Conservation (phyloP, 2,329 filamentous ascomycete genomes). For the Aspergillus ruber region DNA sequence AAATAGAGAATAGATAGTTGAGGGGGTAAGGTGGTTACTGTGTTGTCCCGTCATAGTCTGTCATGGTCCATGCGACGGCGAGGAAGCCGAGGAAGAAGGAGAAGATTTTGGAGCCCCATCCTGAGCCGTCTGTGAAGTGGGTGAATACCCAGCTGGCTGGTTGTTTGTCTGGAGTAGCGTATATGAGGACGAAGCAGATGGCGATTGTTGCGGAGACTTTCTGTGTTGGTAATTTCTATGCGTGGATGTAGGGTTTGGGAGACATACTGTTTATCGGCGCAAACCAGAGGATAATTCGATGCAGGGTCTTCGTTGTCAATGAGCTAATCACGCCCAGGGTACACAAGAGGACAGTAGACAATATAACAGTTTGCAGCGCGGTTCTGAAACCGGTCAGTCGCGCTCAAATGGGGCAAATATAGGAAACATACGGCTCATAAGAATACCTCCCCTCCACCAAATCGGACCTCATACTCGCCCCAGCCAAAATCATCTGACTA, state of each 20-base stretch:
- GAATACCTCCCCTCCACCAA: constrained; percentile 46
- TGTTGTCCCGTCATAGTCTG: constrained; percentile 61
- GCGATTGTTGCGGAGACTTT: constrained; percentile 52
- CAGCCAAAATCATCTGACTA: constrained; percentile 58
- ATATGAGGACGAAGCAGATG: constrained; percentile 54
- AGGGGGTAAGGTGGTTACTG: constrained; percentile 40
- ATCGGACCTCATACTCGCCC: constrained; percentile 55
- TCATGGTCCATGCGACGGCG: constrained; percentile 52
- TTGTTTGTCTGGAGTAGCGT: constrained; percentile 55
- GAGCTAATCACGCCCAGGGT: constrained; percentile 57
- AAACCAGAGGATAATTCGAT: constrained; percentile 58
- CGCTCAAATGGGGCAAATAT: not conserved
- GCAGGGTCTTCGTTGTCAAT: constrained; percentile 53
- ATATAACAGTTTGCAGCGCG: constrained; percentile 52
- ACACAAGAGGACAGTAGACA: constrained; percentile 51
- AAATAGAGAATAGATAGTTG: too few species aligned
- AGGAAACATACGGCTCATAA: constrained; percentile 50
- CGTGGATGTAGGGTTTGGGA: not conserved
- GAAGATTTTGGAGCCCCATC: constrained; percentile 56
- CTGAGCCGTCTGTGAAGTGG: constrained; percentile 55
- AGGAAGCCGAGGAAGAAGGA: constrained; percentile 56
- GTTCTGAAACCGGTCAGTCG: constrained; percentile 36
- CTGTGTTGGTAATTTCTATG: not conserved
- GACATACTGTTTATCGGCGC: constrained; percentile 56
- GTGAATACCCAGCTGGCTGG: constrained; percentile 56